Base-by-base conservation (phyloP, 768 basidiomycete genomes). In the Phallus indusiatus region DNA sequence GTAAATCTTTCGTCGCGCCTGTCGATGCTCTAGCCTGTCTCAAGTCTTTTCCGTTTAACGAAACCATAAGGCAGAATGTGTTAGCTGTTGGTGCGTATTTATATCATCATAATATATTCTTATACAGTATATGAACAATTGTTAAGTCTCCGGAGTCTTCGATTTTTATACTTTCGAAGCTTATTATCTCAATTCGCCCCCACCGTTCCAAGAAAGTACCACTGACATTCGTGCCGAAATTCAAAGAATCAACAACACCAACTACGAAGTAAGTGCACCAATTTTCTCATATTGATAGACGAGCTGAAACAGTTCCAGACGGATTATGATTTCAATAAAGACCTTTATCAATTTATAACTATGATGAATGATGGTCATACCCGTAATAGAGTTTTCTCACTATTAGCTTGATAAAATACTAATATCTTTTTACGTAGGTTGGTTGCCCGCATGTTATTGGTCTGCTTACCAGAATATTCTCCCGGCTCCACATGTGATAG, bases 351-450 rank as follows among this genome's bases (percentile, higher is more conserved):
- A 56, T 78, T 82, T 60, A 77, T 75, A 0, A 80, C 74, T 17
- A 75, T 75, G 53, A 63, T 86, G 49, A 85, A 86, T 64, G 83
- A 85, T 65, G 84, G 84, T 6, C 84, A 85, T 64, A 86, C 84
- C 14, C 75, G 83, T 81, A 68, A 28, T 75, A 66, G 8, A 37
- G 59, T 34, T 7, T 61, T 22, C 21, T 17, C 48, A 33, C n/a
- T 18, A 21, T 16, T 10, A 48, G n/a, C 20, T 59, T 2, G 16
- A 28, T 61, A 28, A 16, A 20, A 21, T 10, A 16, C 47, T 52
- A 4, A 14, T 3, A 28, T 34, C 60, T 54, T 20, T 18, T 55
- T 33, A 36, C 53, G 5, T 59, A 83, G 81, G 78, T 20, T 84
- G 81, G 77, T 77, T 80, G 70, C 79, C 82, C 0, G 63, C 71